These are phyloP conservation scores for Xylaria cubensis DNA, from an alignment of 495 filamentous ascomycete species.

Conservation along the genomic window DNA sequence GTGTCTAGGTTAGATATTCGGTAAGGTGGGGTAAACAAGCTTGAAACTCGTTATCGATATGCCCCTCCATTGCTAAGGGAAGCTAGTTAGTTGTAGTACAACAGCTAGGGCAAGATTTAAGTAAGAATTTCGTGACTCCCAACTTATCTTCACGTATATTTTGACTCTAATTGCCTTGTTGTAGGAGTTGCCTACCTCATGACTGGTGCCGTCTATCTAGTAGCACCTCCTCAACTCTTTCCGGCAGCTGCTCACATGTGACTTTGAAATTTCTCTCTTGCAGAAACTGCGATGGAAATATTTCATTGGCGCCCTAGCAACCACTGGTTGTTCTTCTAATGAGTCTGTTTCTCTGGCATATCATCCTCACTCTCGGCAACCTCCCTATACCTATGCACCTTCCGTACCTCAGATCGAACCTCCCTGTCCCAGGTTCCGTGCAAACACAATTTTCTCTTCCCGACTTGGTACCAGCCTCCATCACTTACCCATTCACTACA, in stretches of 20 bases:
- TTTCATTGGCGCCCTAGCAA: constrained; percentile 18
- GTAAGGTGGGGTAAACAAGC: background rate
- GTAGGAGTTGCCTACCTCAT: background rate
- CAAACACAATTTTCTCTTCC: constrained; percentile 12
- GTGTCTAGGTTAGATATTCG: background rate
- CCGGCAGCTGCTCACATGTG: background rate
- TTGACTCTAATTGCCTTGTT: background rate
- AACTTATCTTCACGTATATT: constrained; percentile 6
- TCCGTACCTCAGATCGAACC: constrained; percentile 5
- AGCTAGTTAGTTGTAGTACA: background rate
- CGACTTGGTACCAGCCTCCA: background rate
- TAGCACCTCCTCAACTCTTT: background rate
- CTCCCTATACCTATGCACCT: constrained; percentile 2
- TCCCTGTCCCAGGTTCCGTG: constrained; percentile 8
- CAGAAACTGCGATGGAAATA: constrained; percentile 23
- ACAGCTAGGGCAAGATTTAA: background rate
- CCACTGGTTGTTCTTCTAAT: constrained; percentile 20
- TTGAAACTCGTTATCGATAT: constrained; percentile 26
- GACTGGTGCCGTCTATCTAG: background rate
- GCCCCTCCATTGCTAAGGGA: constrained; percentile 16
- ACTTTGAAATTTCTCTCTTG: background rate
- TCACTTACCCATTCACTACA: background rate
- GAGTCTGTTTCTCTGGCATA: background rate
- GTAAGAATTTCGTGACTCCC: background rate
- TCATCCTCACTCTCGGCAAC: background rate